Conservation (phyloP, 2,329 filamentous ascomycete species). For the Xylariales sp. region DNA sequence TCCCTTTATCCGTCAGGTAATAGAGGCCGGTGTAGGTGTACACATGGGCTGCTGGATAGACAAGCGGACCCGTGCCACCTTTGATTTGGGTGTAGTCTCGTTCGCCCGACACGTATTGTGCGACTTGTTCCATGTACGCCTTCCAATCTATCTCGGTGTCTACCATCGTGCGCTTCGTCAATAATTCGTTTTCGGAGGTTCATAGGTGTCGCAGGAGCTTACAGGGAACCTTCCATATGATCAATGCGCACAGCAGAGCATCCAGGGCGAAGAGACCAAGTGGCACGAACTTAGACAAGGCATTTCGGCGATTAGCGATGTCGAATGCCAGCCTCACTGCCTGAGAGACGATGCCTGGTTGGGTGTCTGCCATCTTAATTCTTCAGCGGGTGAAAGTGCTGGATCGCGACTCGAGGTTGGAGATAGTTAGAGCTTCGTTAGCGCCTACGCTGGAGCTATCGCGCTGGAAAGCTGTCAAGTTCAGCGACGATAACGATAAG, state of each 20-base stretch:
- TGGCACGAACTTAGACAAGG: slow-evolving; percentile 45
- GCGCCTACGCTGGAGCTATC: too few species aligned
- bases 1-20: slow-evolving; percentile 69
- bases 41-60: slow-evolving; percentile 92
- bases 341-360: slow-evolving; percentile 18
- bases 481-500: too few species aligned
- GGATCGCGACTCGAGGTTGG: neutral
- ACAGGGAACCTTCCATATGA: slow-evolving; percentile 85
- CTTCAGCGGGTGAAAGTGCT: neutral
- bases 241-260: slow-evolving; percentile 62
- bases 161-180: slow-evolving; percentile 20
- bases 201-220: slow-evolving; percentile 29
- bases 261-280: slow-evolving; percentile 66
- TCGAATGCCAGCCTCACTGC: slow-evolving; percentile 32
- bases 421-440: neutral
- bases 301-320: slow-evolving; percentile 44
- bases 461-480: too few species aligned
- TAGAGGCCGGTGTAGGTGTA: slow-evolving; percentile 84
- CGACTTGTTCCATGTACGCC: slow-evolving; percentile 93
- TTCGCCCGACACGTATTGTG: slow-evolving; percentile 76
- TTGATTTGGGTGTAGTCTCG: slow-evolving; percentile 81
- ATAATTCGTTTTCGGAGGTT: neutral
- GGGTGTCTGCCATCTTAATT: slow-evolving; percentile 18
- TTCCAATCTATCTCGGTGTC: slow-evolving; percentile 98
- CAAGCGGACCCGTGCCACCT: slow-evolving; percentile 85